Evolutionary conservation across 352 stramenopile species (phyloP).

Genomic region (Pythium volutum): DNA sequence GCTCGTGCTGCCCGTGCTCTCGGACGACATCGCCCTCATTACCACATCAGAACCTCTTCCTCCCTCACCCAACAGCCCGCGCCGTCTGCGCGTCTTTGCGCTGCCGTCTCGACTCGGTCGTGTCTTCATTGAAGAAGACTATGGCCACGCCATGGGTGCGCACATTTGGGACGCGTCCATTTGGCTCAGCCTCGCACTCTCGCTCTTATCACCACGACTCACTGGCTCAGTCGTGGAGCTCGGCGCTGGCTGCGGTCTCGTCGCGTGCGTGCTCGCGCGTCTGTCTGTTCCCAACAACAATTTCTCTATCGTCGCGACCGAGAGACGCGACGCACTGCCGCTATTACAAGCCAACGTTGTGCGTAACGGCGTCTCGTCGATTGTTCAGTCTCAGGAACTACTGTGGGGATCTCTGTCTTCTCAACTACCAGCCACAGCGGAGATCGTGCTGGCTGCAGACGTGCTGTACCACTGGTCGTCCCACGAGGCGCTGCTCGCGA

Average conservation of each 20-base stretch:
- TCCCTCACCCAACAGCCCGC: neutral
- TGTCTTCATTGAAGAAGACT: slow-evolving; percentile 44
- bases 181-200: slow-evolving; percentile 40
- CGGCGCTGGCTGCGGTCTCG: slow-evolving; percentile 46
- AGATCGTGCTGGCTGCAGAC: slow-evolving; percentile 45
- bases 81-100: slow-evolving; percentile 15
- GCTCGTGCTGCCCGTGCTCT: slow-evolving; percentile 42
- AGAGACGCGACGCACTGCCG: slow-evolving; percentile 30
- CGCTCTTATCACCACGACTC: neutral
- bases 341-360: slow-evolving; percentile 34
- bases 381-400: slow-evolving; percentile 20
- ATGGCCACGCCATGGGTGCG: slow-evolving; percentile 61
- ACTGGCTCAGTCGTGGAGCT: slow-evolving; percentile 33
- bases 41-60: neutral
- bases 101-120: neutral
- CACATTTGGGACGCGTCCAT: slow-evolving; percentile 71
- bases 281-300: neutral
- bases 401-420: slow-evolving; percentile 31
- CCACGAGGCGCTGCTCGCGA: slow-evolving; percentile 41
- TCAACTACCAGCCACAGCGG: neutral
- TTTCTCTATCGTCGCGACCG: slow-evolving; percentile 32
- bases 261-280: slow-evolving; percentile 31
- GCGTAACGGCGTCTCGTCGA: slow-evolving; percentile 18
- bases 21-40: slow-evolving; percentile 25
- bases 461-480: slow-evolving; percentile 63